Percentiles rank a stretch among this genome's conserved stretches.
phyloP scores from a whole-genome alignment of 441 rosid species.

The Erodium texanum region DNA sequence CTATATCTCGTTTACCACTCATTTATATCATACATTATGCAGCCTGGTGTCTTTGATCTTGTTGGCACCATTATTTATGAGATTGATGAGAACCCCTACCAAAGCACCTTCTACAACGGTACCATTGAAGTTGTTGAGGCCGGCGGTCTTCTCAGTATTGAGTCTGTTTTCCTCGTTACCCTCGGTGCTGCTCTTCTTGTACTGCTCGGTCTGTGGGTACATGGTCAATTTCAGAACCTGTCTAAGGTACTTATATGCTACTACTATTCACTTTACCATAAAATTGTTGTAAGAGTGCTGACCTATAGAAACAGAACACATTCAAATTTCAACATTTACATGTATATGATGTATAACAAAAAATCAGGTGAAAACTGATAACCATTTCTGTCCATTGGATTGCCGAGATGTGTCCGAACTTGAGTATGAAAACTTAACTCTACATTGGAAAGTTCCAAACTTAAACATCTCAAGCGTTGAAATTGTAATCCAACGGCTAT shows the following conservation, averaged over 20 bases:
- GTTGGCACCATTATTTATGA: slow-evolving; percentile 81
- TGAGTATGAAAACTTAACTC: too few species aligned
- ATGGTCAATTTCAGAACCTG: slow-evolving; percentile 68
- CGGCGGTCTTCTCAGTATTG: slow-evolving; percentile 73
- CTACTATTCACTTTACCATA: not conserved
- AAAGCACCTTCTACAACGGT: slow-evolving; percentile 76
- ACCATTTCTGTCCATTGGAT: too few species aligned
- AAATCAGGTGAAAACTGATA: too few species aligned
- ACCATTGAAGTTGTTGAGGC: slow-evolving; percentile 88
- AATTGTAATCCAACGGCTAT: too few species aligned
- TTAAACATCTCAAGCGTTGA: too few species aligned
- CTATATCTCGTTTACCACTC: not conserved
- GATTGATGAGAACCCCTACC: slow-evolving; percentile 67
- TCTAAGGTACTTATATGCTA: slow-evolving; percentile 50
- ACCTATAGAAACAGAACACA: too few species aligned
- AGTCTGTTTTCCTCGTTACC: slow-evolving; percentile 79
- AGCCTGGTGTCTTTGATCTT: slow-evolving; percentile 96
- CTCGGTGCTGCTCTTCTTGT: slow-evolving; percentile 80
- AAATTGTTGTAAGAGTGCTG: too few species aligned
- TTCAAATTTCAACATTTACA: too few species aligned
- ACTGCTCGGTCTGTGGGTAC: slow-evolving; percentile 74
- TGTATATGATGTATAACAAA: too few species aligned
- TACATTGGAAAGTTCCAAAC: too few species aligned
- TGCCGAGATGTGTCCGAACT: too few species aligned
- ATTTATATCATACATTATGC: slow-evolving; percentile 6